A percentile compares a stretch with the other conserved stretches of the same genome.
These are phyloP conservation scores for Niveomyces coronatus DNA, from an alignment of 2,329 filamentous ascomycete genomes.

Conservation along the genomic window DNA sequence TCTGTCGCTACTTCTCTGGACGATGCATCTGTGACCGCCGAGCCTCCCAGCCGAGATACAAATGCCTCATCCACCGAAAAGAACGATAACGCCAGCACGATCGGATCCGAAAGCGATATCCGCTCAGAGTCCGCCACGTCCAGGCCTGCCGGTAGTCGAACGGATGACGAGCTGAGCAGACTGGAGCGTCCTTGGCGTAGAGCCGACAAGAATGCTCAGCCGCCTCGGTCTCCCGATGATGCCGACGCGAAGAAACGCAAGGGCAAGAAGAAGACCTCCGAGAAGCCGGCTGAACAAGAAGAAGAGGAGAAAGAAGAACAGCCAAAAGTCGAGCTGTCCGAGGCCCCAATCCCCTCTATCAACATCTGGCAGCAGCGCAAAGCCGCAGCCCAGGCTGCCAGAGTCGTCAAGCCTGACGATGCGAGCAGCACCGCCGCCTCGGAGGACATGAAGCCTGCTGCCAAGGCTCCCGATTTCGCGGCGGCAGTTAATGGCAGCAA, in stretches of 20 bases:
- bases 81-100: conserved; percentile 23
- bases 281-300: conserved; percentile 43
- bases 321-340: conserved; percentile 57
- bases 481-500: conserved; percentile 28
- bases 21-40: conserved; percentile 15
- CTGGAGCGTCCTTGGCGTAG: conserved; percentile 31
- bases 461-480: conserved; percentile 16
- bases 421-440: conserved; percentile 13
- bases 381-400: conserved; percentile 40
- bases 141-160: conserved; percentile 22
- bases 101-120: conserved; percentile 27
- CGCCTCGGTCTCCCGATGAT: conserved; percentile 58
- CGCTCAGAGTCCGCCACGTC: conserved; percentile 25
- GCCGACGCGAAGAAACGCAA: conserved; percentile 33
- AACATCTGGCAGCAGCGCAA: conserved; percentile 82
- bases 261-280: conserved; percentile 49
- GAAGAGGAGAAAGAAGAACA: too few relatives aligned
- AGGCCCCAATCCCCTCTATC: conserved; percentile 71
- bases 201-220: conserved; percentile 41
- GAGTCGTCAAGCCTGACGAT: conserved; percentile 29
- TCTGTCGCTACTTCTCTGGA: conserved; percentile 5
- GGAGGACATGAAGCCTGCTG: conserved; percentile 34
- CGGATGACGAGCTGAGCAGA: conserved; percentile 28
- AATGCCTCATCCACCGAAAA: conserved; percentile 19
- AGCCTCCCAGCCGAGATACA: conserved; percentile 12